Evolutionary conservation across 2,329 filamentous ascomycete species (phyloP), one percentile per base, ranked within the genome.

Genomic region (Penicillium concentricum): DNA sequence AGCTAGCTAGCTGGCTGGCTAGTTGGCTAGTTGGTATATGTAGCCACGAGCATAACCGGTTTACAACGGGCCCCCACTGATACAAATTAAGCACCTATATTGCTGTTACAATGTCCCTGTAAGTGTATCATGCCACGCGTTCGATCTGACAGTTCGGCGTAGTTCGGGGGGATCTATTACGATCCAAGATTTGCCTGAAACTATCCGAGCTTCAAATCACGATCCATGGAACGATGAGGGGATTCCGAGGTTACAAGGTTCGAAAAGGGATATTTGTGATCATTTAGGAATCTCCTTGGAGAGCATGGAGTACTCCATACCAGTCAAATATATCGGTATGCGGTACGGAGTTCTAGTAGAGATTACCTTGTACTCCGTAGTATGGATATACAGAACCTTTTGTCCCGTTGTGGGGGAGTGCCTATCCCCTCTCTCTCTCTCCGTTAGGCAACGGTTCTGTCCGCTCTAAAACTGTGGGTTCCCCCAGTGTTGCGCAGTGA

Each of bases 381-480:
- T 8, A 15, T 30, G 8, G 37, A 44, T 26, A 43, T n/a, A 5
- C 49, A 45, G 30, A 32, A 32, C 30, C 35, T 35, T 42, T 12
- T 55, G 39, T 46, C 37, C 26, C 38, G 38, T 51, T 26, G 38
- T 41, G 62, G 61, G 56, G 39, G 30, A 26, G 47, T 20, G 24
- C 12, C 54, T 57, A 61, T 60, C 62, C 60, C 50, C 43, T 45
- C 18, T n/a, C n/a, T n/a, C n/a, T n/a, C n/a, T 54, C 35, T 39
- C 13, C 24, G 24, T 26, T 49, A 51, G 39, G 45, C 24, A 42
- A 54, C 37, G 51, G 28, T 37, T 9, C 20, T 51, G 15, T 18
- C 48, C 30, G 18, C 18, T 39, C 47, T 3, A 35, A 57, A 38
- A 30, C 42, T 38, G 51, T 54, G 35, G 50, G 34, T 28, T 44